Evolutionary conservation across 352 stramenopile species (phyloP).

Genomic region (Phytophthora fragariae): DNA sequence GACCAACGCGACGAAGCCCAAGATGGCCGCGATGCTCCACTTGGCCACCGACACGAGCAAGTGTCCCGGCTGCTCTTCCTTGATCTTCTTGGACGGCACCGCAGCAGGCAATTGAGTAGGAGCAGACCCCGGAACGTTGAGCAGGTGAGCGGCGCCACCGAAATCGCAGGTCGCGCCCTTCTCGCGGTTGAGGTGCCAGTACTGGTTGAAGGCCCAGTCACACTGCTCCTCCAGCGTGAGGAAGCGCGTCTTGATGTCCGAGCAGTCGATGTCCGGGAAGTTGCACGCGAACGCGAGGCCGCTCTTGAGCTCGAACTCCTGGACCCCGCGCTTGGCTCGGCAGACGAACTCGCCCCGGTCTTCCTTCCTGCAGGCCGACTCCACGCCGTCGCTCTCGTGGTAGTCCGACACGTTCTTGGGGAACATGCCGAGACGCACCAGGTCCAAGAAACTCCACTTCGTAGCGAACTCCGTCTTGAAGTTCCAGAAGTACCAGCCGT

Average conservation of each 20-base stretch:
- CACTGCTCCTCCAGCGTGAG: slow-evolving; percentile 71
- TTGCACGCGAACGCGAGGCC: slow-evolving; percentile 75
- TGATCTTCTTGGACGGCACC: slow-evolving; percentile 15
- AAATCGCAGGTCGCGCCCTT: slow-evolving; percentile 86
- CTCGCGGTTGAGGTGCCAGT: slow-evolving; percentile 77
- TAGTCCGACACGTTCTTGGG: slow-evolving; percentile 84
- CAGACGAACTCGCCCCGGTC: slow-evolving; percentile 83
- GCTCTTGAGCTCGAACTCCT: slow-evolving; percentile 71
- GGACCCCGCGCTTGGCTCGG: slow-evolving; percentile 76
- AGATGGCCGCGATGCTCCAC: slow-evolving; percentile 39
- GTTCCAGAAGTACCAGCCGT: slow-evolving; percentile 97
- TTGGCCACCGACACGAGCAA: slow-evolving; percentile 39
- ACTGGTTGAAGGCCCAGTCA: slow-evolving; percentile 81
- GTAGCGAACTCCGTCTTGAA: slow-evolving; percentile 94
- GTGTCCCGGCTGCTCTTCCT: slow-evolving; percentile 29
- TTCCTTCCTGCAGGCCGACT: slow-evolving; percentile 67
- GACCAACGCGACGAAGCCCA: slow-evolving; percentile 32
- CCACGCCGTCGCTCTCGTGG: slow-evolving; percentile 62
- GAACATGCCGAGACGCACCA: slow-evolving; percentile 67
- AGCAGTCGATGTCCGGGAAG: slow-evolving; percentile 64
- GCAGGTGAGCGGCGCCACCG: slow-evolving; percentile 68
- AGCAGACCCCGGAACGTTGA: slow-evolving; percentile 35
- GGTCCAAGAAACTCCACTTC: slow-evolving; percentile 91
- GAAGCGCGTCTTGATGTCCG: slow-evolving; percentile 57
- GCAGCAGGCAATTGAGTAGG: slow-evolving; percentile 21